Conservation (phyloP, 768 basidiomycete genomes). For the Pisolithus marmoratus region DNA sequence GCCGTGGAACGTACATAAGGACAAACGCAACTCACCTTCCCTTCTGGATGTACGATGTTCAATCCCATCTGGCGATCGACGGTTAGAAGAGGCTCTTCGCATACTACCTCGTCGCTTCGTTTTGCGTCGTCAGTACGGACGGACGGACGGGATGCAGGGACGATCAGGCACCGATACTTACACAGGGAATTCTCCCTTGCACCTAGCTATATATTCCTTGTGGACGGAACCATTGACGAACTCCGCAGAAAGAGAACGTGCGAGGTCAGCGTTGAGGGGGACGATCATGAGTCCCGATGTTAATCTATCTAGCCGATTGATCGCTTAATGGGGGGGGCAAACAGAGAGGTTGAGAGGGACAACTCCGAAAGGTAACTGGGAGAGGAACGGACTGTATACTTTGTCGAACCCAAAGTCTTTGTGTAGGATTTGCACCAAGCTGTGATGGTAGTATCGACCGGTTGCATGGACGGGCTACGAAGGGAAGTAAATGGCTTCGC, state of each 20-base stretch:
- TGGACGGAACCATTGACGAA: slow-evolving; percentile 76
- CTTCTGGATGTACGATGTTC: slow-evolving; percentile 92
- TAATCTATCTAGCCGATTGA: slow-evolving; percentile 89
- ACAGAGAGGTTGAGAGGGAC: not conserved
- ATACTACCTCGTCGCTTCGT: slow-evolving; percentile 68
- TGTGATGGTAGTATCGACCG: slow-evolving; percentile 86
- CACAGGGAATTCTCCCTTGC: slow-evolving; percentile 80
- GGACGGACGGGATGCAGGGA: not conserved
- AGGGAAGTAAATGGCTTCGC: slow-evolving; percentile 3
- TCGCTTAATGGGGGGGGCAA: slow-evolving; percentile 48
- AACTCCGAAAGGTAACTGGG: not conserved
- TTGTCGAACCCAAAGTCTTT: slow-evolving; percentile 78
- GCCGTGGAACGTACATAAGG: not conserved
- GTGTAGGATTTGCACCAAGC: slow-evolving; percentile 80
- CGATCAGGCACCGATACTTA: slow-evolving; percentile 35
- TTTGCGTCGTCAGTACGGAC: not conserved
- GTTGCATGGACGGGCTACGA: slow-evolving; percentile 85
- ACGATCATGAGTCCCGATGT: slow-evolving; percentile 96
- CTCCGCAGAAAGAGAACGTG: slow-evolving; percentile 68
- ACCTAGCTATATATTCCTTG: slow-evolving; percentile 92
- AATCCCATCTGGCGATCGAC: slow-evolving; percentile 96
- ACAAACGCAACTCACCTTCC: slow-evolving; percentile 57
- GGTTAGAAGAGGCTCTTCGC: slow-evolving; percentile 83
- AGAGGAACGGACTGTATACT: slow-evolving; percentile 64
- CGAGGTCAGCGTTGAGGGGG: slow-evolving; percentile 65